A percentile compares a stretch with the other conserved stretches of the same genome.
These are phyloP conservation scores for Streptanthus diversifolius DNA, from an alignment of 345 rosid species.

Conservation along the genomic window DNA sequence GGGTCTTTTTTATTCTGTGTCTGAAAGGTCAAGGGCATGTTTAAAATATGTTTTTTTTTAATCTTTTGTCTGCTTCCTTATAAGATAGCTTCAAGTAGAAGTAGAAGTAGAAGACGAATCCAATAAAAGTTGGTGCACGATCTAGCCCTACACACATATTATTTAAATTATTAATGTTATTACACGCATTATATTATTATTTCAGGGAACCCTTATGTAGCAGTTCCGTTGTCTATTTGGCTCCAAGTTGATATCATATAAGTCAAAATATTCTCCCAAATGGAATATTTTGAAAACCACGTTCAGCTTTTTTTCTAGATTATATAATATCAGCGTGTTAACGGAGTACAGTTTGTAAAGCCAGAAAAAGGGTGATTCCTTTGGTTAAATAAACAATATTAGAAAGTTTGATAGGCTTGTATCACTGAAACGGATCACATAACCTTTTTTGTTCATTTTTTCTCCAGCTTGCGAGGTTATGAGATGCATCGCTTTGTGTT, in stretches of 20 bases:
- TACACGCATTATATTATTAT: not conserved
- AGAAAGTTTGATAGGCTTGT: conserved; percentile 11
- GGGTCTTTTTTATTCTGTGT: not conserved
- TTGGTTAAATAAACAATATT: conserved; percentile 3
- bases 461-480: conserved; percentile 16
- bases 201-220: not conserved
- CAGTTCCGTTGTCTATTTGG: conserved; percentile 16
- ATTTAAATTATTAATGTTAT: not conserved
- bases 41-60: not conserved
- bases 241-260: not conserved
- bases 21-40: conserved; percentile 15
- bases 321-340: conserved; percentile 1
- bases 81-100: not conserved
- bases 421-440: conserved; percentile 19
- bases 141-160: not conserved
- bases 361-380: not conserved
- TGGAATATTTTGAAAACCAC: conserved; percentile 17
- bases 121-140: not conserved
- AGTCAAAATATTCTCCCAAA: conserved; percentile 6
- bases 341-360: conserved; percentile 22
- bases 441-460: not conserved
- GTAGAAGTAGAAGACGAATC: not conserved
- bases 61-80: not conserved
- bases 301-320: not conserved
- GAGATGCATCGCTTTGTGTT: conserved; percentile 15